Percentiles rank a stretch among this genome's conserved stretches.
Conservation (phyloP, 805 yeast species). For the Metschnikowia lochheadii region DNA sequence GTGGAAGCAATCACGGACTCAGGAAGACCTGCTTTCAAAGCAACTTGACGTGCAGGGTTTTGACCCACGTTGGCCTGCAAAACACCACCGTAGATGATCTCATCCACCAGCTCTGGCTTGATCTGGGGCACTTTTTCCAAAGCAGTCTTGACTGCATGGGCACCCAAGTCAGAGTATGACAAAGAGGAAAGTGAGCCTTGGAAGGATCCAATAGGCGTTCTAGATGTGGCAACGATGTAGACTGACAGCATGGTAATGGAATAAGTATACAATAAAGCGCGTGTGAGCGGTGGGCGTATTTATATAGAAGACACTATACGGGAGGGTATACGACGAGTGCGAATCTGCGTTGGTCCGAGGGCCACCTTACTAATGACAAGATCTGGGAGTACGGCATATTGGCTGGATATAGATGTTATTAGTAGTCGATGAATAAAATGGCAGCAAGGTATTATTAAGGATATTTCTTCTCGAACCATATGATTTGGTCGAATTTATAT, state of each 20-base stretch:
- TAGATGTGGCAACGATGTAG: constrained; percentile 84
- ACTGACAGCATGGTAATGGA: constrained; percentile 38
- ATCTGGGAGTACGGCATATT: neutral
- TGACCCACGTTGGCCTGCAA: constrained; percentile 92
- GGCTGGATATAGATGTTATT: neutral
- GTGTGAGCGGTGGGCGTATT: neutral
- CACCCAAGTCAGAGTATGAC: constrained; percentile 80
- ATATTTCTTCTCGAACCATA: neutral
- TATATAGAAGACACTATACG: constrained; percentile 1
- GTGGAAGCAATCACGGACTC: constrained; percentile 81
- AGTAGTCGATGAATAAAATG: no score
- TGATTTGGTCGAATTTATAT: neutral
- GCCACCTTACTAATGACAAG: neutral
- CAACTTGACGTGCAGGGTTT: constrained; percentile 98
- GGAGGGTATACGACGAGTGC: constrained; percentile 6
- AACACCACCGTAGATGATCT: constrained; percentile 89
- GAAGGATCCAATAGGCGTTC: constrained; percentile 96
- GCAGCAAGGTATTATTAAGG: neutral
- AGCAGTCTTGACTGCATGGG: constrained; percentile 88
- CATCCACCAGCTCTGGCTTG: constrained; percentile 76
- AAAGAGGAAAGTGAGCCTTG: constrained; percentile 78
- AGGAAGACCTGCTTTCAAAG: constrained; percentile 82
- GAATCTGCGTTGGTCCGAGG: constrained; percentile 2
- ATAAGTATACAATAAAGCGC: neutral
- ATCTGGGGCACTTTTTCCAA: constrained; percentile 77